These are phyloP conservation scores for Daldinia childiae DNA, from an alignment of 495 filamentous ascomycete species.

Conservation along the genomic window DNA sequence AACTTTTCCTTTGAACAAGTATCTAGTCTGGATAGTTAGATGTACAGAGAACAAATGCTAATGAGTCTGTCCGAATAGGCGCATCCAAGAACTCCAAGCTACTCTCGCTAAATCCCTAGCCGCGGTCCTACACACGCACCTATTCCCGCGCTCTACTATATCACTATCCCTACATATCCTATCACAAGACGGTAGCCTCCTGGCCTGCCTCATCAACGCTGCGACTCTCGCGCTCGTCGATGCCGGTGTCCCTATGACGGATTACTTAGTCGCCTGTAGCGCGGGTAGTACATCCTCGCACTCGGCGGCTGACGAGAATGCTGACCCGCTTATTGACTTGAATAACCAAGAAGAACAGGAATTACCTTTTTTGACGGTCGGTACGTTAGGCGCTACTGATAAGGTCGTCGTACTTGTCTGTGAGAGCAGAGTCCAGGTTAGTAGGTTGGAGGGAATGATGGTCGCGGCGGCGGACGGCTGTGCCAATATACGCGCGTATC, in stretches of 20 bases:
- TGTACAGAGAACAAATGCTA: neutral
- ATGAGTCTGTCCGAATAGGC: conserved; percentile 56
- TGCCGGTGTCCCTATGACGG: conserved; percentile 92
- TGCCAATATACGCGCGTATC: conserved; percentile 68
- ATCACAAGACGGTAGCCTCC: conserved; percentile 88
- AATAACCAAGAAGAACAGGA: conserved; percentile 89
- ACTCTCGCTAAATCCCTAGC: conserved; percentile 79
- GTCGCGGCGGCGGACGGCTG: conserved; percentile 93
- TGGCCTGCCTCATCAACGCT: conserved; percentile 91
- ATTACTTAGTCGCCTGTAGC: conserved; percentile 89
- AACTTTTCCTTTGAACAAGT: neutral
- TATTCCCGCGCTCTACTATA: conserved; percentile 91
- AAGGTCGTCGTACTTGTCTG: conserved; percentile 81
- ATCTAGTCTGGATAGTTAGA: neutral
- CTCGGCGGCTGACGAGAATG: conserved; percentile 68
- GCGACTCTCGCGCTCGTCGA: conserved; percentile 92
- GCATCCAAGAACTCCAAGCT: conserved; percentile 80
- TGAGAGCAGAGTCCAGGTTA: conserved; percentile 82
- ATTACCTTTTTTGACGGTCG: conserved; percentile 87
- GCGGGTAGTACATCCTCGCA: conserved; percentile 78
- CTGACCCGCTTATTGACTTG: conserved; percentile 89
- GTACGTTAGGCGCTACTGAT: conserved; percentile 74
- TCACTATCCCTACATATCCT: conserved; percentile 84
- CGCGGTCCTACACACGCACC: conserved; percentile 77
- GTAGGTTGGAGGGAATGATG: conserved; percentile 87